These are phyloP conservation scores for peach (Prunus persica) DNA, from an alignment of 306 rosid species.

Conservation along the genomic window Prunus_persica_NCBIv2 NC_034011.1:21736001-21736500, in stretches of 20 bases:
- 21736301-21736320: background rate
- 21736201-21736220: background rate
- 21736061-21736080: background rate
- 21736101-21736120: background rate
- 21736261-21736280: background rate
- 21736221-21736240: background rate
- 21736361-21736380: background rate
- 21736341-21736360: background rate
- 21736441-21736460: background rate
- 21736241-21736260: background rate
- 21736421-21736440: background rate
- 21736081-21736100: background rate
- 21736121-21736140: background rate
- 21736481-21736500: background rate
- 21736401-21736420: background rate
- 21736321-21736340: background rate
- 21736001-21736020: conserved; percentile 98
- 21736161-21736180: background rate
- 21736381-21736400: background rate
- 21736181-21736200: background rate
- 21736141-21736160: background rate
- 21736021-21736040: conserved; percentile 60
- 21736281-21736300: background rate
- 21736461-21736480: background rate
- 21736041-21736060: conserved; percentile 9